Evolutionary conservation across 1,139 yeast species (phyloP), one percentile per base, ranked within the genome.

Genomic region (Yamadazyma diddensiae): DNA sequence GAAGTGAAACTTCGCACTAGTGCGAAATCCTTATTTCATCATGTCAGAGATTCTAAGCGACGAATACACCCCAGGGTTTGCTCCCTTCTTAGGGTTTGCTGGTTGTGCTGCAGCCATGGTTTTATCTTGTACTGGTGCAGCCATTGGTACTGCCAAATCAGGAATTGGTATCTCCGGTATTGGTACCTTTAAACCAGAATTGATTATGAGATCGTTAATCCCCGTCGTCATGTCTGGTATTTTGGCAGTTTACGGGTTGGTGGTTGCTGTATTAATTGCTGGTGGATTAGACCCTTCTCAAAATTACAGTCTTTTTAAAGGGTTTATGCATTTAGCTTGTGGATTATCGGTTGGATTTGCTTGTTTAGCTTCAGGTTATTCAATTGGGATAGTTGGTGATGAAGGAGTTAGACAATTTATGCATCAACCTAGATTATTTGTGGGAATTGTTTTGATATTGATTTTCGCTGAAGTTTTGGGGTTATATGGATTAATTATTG

Each of bases 201-300:
- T 83, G 47, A 82, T 83, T 43, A 83, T 83, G 92, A 81, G 79
- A 57, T 82, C 92, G 8, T 67, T 83, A 39, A 85, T 92, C 48
- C 97, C 97, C 13, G 97, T 92, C 37, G 95, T 92, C 47, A 90
- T 92, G 97, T 83, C 95, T 46, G 98, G 98, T 80, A 94, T 92
- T 54, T 70, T 92, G 45, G 90, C 97, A 21, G 95, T 92, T 36
- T 92, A 92, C 60, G 98, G 98, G 4, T 72, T 92, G 40, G 98
- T 92, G 19, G 98, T 92, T 36, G 84, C 97, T 7, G 98, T 92
- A 30, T 73, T 92, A 51, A 88, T 92, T 51, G 95, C 98, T 16
- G 97, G 96, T 39, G 92, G 92, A 8, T 72, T 92, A 44, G 73
- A 81, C 28, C 97, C 95, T 15, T 57, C 73, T 21, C 77, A 80